Conservation (phyloP, 2,329 filamentous ascomycete genomes). For the Colletotrichum sp. region DNA sequence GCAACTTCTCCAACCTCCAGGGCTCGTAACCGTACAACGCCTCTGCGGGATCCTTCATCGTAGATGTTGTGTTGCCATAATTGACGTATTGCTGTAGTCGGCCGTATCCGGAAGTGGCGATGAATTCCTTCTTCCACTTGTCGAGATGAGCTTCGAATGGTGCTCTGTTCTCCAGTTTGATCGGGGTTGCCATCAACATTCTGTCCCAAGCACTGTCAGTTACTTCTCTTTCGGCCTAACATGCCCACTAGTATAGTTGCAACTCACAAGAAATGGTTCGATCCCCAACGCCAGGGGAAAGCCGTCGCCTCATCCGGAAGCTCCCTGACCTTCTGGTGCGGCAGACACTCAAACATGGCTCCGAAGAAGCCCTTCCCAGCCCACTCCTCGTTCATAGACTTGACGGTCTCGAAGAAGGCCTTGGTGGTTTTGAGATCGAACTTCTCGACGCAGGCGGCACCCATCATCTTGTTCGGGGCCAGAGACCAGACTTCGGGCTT, state of each 20-base stretch:
- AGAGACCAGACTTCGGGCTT: constrained; percentile 7
- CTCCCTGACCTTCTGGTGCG: constrained; percentile 11
- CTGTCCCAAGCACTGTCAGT: constrained; percentile 5
- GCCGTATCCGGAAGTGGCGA: constrained; percentile 26
- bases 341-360: constrained; percentile 13
- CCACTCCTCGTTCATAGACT: constrained; percentile 10
- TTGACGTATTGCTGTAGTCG: constrained; percentile 24
- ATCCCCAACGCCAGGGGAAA: constrained; percentile 11
- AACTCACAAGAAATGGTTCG: constrained; percentile 12
- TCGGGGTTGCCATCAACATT: constrained; percentile 34
- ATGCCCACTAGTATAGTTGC: too few species aligned
- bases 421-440: neutral
- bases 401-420: constrained; percentile 3
- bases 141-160: constrained; percentile 43
- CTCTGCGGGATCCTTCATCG: constrained; percentile 31
- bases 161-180: constrained; percentile 33
- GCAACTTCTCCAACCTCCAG: constrained; percentile 26
- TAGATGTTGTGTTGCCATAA: constrained; percentile 33
- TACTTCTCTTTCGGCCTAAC: too few species aligned
- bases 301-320: neutral
- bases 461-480: constrained; percentile 19
- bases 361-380: constrained; percentile 10
- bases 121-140: constrained; percentile 34
- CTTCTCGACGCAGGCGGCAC: constrained; percentile 5
- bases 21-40: constrained; percentile 26